Conservation (phyloP, 306 rosid genomes). For the Cicer pinnatifidum region DNA sequence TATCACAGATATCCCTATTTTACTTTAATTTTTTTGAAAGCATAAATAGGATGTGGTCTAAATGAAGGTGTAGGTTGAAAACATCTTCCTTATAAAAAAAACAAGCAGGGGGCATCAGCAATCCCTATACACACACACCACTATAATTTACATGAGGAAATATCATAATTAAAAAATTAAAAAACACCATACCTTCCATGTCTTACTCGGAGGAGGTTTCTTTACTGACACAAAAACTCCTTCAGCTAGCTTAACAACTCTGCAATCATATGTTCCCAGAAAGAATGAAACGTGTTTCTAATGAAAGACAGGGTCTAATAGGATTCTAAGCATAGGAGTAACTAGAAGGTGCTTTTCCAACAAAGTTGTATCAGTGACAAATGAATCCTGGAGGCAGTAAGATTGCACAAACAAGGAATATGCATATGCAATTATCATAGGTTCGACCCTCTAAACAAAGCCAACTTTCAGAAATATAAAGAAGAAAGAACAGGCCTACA, state of each 20-base stretch:
- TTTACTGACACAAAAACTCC: conserved; percentile 82
- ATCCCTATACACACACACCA: not conserved
- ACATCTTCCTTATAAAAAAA: conserved; percentile 23
- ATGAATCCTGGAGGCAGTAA: conserved; percentile 16
- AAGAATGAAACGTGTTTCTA: conserved; percentile 40
- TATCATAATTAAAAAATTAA: conserved; percentile 33
- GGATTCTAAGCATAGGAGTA: conserved; percentile 28
- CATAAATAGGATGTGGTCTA: not conserved
- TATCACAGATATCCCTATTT: not conserved
- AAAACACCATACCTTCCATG: conserved; percentile 72
- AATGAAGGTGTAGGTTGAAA: conserved; percentile 6
- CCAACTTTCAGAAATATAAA: conserved; percentile 11
- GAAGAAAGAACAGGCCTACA: conserved; percentile 8
- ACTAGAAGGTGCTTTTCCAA: conserved; percentile 28
- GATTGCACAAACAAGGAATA: conserved; percentile 25
- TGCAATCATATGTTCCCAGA: conserved; percentile 53
- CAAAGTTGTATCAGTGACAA: conserved; percentile 26
- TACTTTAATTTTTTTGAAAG: not conserved
- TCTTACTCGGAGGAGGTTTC: conserved; percentile 81
- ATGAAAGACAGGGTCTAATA: conserved; percentile 27
- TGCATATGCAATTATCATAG: conserved; percentile 25
- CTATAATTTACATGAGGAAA: conserved; percentile 27
- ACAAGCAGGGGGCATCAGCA: not conserved
- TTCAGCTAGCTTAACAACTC: conserved; percentile 82
- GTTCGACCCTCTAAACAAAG: conserved; percentile 29